phyloP scores from a whole-genome alignment of 768 basidiomycete species.

The Mycena chlorophos region DNA sequence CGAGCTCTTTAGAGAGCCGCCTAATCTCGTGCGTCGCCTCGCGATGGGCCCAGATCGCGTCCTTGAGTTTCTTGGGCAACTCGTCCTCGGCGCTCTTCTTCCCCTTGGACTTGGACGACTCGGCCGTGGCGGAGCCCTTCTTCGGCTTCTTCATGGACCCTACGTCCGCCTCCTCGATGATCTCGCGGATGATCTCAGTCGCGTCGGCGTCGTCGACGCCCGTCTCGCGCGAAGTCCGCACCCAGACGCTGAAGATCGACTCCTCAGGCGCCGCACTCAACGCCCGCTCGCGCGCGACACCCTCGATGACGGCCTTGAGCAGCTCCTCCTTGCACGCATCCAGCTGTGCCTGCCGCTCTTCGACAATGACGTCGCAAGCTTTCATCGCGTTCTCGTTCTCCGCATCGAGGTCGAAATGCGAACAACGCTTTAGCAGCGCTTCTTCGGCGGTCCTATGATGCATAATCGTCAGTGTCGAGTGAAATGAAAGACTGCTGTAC shows the following conservation, averaged over 20 bases:
- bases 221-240: slow-evolving; percentile 65
- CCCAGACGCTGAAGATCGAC: slow-evolving; percentile 78
- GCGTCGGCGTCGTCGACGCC: slow-evolving; percentile 82
- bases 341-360: slow-evolving; percentile 76
- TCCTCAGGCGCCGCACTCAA: slow-evolving; percentile 65
- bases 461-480: slow-evolving; percentile 1
- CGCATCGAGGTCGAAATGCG: slow-evolving; percentile 87
- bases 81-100: slow-evolving; percentile 58
- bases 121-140: background rate
- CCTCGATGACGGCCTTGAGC: slow-evolving; percentile 60
- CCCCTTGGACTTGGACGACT: slow-evolving; percentile 42
- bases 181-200: slow-evolving; percentile 53
- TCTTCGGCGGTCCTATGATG: slow-evolving; percentile 77
- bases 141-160: slow-evolving; percentile 39
- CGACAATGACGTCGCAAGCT: slow-evolving; percentile 89
- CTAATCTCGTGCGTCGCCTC: slow-evolving; percentile 87
- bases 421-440: slow-evolving; percentile 91
- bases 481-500: slow-evolving; percentile 34
- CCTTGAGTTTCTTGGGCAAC: slow-evolving; percentile 58
- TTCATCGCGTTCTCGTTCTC: slow-evolving; percentile 77
- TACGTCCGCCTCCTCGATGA: slow-evolving; percentile 64
- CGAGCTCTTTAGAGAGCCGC: slow-evolving; percentile 81
- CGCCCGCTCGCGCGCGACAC: slow-evolving; percentile 66
- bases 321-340: slow-evolving; percentile 79
- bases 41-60: slow-evolving; percentile 75